Evolutionary conservation across 345 rosid genomes (phyloP).

Genomic region (Zanthoxylum bungeanum): DNA sequence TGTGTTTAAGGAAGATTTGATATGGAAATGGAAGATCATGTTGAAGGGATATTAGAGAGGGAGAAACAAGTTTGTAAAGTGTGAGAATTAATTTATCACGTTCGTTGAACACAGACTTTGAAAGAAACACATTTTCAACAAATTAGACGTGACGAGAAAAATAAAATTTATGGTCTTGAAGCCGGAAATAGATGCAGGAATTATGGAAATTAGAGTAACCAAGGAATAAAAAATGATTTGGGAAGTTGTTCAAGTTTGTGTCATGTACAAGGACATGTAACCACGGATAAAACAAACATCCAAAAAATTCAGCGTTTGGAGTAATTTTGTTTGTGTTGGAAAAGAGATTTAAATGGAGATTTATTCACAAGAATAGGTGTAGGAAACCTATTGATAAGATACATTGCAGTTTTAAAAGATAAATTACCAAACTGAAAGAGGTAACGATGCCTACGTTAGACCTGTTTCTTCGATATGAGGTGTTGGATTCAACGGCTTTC

Average conservation of each 20-base stretch:
- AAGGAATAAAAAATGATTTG: not conserved
- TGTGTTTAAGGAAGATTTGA: too few species aligned
- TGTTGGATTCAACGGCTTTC: too few species aligned
- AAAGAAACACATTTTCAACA: not conserved
- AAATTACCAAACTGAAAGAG: too few species aligned
- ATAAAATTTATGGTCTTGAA: too few species aligned
- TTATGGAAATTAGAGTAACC: not conserved
- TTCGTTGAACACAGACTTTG: too few species aligned
- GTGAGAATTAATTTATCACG: too few species aligned
- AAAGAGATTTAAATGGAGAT: not conserved
- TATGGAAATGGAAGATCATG: too few species aligned
- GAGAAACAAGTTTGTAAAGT: too few species aligned
- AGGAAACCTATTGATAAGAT: not conserved
- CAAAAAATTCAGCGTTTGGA: not conserved
- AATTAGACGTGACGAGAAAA: not conserved
- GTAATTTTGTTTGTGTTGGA: not conserved
- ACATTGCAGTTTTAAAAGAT: too few species aligned
- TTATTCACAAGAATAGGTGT: not conserved
- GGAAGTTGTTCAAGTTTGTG: not conserved
- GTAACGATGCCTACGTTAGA: too few species aligned
- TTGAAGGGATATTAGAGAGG: too few species aligned
- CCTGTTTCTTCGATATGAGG: too few species aligned
- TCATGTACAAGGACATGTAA: not conserved
- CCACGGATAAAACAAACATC: not conserved
- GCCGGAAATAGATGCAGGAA: not conserved